Conservation (phyloP, 1,284 basidiomycete species). For the Erythrobasidium hasegawianum region DNA sequence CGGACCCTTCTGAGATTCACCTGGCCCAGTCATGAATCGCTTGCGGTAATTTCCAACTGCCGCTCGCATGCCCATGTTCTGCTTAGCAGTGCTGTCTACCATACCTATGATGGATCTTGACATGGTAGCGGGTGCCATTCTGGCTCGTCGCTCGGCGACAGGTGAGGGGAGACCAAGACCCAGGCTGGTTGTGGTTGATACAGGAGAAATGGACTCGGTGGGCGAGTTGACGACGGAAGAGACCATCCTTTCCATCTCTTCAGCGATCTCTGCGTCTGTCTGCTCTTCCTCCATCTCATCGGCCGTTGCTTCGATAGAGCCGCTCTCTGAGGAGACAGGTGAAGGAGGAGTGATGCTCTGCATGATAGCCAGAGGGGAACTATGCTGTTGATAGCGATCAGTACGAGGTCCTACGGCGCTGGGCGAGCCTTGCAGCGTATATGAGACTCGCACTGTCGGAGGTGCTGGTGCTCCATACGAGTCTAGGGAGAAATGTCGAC, state of each 20-base stretch:
- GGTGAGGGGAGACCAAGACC: constrained; percentile 8
- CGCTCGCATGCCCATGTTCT: constrained; percentile 21
- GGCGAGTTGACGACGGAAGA: constrained; percentile 28
- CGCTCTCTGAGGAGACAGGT: not conserved
- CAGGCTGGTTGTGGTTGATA: not conserved
- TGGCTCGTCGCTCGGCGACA: not conserved
- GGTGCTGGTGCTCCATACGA: not conserved
- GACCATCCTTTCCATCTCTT: constrained; percentile 33
- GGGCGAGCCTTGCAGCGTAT: constrained; percentile 11
- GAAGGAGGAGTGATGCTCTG: not conserved
- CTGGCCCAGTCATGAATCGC: constrained; percentile 10
- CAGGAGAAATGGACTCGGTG: not conserved
- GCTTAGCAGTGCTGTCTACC: constrained; percentile 3
- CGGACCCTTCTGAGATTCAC: not conserved
- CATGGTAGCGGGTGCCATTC: not conserved
- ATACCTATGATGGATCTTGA: not conserved
- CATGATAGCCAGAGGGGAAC: constrained; percentile 11
- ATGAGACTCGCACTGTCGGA: not conserved
- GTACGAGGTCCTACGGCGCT: constrained; percentile 1
- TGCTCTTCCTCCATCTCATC: not conserved
- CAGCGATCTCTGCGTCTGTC: constrained; percentile 16
- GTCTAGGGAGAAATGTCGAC: constrained; percentile 14
- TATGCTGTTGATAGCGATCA: not conserved
- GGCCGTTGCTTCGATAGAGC: not conserved
- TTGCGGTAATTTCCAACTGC: constrained; percentile 17